Base-by-base conservation (phyloP, 1,284 basidiomycete species). In the Ceratobasidium sp. region DNA sequence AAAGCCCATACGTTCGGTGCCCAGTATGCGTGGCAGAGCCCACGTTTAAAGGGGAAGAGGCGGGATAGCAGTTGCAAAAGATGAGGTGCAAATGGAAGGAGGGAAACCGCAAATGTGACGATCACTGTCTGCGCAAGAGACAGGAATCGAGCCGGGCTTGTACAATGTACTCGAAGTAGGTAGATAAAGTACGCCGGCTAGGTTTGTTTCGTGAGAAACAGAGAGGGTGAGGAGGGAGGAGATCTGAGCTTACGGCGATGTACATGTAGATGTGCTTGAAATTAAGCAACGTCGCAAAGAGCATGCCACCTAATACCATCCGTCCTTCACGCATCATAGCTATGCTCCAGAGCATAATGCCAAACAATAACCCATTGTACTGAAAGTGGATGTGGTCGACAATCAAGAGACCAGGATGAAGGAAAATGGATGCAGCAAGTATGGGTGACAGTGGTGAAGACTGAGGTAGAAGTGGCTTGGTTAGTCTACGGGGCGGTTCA, bases 231-330 rank as follows among this genome's bases (percentile, higher is more conserved):
- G 24, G 45, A 63, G 60, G 11, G 14, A 74, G 63, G 74, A 73
- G 36, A 76, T 65, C 8, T 15, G 73, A 7, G 83, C 89, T 76
- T 84, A 94, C 93, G 11, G 96, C 96, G 51, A 98, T 86, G 83
- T 98, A 98, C 87, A 98, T 91, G 82, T 96, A 98, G 71, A 98
- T 97, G 82, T 98, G 96, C 84, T 98, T 98, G 87, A 98, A 96
- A 82, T 97, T 97, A 76, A 98, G 89, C 62, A 98, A 86, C 36
- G 93, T 86, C 3, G 97, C 94, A 81, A 98, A 98, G 9, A 96
- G 85, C 60, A 93, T 85, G 2, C 96, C 96, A 80, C 93, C 94
- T 0, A 89, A 85, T 27, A 96, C 85, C 80, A 94, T 93, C 76
- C 92, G 90, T 27, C 92, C 91, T 80, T 96, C 90, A 67, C 92